Conservation (phyloP, 78 protist genomes). For the Bigelowiella natans region DNA sequence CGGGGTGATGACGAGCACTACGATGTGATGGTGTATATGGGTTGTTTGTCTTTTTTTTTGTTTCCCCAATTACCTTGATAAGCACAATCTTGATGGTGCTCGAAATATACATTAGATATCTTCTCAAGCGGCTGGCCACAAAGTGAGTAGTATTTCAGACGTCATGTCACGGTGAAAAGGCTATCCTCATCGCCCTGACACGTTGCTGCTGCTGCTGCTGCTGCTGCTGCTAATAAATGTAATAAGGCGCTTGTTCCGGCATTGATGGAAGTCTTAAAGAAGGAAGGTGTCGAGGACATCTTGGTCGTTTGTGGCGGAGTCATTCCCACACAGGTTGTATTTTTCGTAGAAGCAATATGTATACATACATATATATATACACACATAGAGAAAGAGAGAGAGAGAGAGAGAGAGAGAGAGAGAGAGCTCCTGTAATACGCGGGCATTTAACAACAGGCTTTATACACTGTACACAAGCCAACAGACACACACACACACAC, state of each 20-base stretch:
- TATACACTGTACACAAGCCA: no score
- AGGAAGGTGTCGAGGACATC: conserved; percentile 43
- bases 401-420: no score
- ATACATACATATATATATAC: no score
- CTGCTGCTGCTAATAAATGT: neutral
- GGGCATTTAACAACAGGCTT: no score
- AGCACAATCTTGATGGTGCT: neutral
- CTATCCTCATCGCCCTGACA: no score
- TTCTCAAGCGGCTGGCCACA: neutral
- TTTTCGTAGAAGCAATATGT: conserved; percentile 41
- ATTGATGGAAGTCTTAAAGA: conserved; percentile 50
- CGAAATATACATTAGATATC: neutral
- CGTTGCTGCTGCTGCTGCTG: neutral
- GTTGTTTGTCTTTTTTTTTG: neutral
- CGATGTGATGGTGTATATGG: neutral
- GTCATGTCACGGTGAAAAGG: no score
- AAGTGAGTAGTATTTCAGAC: no score
- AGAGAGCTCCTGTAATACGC: no score
- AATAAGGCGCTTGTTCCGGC: conserved; percentile 82
- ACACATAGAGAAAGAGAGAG: no score
- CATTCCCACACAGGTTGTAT: no score
- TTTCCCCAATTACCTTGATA: neutral
- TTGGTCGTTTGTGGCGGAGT: conserved; percentile 87
- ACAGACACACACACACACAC: no score
- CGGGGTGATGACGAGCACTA: conserved; percentile 56